phyloP scores from a whole-genome alignment of 1,284 basidiomycete genomes.

The Schizopora paradoxa region DNA sequence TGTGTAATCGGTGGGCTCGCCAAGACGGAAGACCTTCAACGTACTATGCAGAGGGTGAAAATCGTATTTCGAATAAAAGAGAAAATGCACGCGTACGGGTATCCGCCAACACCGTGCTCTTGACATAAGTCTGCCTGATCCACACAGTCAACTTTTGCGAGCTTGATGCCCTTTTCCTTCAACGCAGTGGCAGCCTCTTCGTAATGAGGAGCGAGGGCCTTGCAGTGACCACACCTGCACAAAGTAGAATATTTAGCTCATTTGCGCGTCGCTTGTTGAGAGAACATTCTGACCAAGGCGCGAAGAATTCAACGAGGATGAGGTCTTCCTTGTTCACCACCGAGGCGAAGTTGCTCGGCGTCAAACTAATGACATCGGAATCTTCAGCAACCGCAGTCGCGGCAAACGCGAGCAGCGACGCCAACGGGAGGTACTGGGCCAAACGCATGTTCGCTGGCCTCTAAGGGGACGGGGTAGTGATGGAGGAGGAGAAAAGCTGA shows the following conservation, averaged over 20 bases:
- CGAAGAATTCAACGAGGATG: constrained; percentile 95
- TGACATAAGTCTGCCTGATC: constrained; percentile 85
- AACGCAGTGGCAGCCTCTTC: constrained; percentile 93
- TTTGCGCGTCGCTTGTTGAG: constrained; percentile 1
- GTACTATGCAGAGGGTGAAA: constrained; percentile 42
- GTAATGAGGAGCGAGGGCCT: constrained; percentile 89
- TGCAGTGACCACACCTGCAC: constrained; percentile 84
- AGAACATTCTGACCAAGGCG: constrained; percentile 65
- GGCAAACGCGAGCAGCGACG: constrained; percentile 49
- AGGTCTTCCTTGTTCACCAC: constrained; percentile 68
- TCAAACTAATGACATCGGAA: constrained; percentile 84
- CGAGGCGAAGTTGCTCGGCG: constrained; percentile 64
- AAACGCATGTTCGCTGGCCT: constrained; percentile 51
- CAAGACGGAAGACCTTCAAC: constrained; percentile 89
- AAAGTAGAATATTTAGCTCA: neutral
- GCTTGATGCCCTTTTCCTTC: constrained; percentile 84
- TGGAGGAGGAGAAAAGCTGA: constrained; percentile 22
- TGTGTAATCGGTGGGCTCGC: constrained; percentile 71
- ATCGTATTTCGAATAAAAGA: constrained; percentile 6
- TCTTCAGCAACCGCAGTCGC: constrained; percentile 47
- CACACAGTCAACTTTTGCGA: constrained; percentile 96
- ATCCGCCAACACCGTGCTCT: constrained; percentile 81
- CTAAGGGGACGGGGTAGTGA: constrained; percentile 18
- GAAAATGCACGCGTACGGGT: constrained; percentile 63
- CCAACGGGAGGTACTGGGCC: constrained; percentile 44